Conservation (phyloP, 31 red algal species). For the Porphyra umbilicalis region DNA sequence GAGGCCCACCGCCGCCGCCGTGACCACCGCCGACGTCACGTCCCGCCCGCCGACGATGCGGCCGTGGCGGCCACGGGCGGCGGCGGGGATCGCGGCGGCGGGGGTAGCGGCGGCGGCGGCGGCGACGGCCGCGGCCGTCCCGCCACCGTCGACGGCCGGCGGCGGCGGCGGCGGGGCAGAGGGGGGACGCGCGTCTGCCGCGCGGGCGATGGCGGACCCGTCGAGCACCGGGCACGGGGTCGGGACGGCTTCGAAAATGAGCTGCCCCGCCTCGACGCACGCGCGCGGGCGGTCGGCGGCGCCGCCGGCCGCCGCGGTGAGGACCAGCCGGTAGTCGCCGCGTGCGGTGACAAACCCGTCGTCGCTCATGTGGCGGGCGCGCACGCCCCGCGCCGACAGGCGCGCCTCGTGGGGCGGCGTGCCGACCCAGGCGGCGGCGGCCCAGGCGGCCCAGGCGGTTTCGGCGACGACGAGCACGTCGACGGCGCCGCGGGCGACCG, state of each 20-base stretch:
- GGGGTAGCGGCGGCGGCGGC: not conserved
- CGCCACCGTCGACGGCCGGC: not conserved
- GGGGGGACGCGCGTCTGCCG: not conserved
- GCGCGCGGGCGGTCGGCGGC: not conserved
- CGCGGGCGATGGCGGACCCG: not conserved
- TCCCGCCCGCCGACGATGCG: constrained; percentile 46
- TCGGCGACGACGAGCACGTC: too few species aligned
- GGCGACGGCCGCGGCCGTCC: not conserved
- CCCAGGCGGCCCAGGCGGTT: too few species aligned
- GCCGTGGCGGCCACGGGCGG: not conserved
- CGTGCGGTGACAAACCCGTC: not conserved
- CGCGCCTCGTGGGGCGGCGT: too few species aligned
- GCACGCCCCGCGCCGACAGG: too few species aligned
- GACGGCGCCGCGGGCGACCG: too few species aligned
- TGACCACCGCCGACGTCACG: not conserved
- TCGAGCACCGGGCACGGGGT: not conserved
- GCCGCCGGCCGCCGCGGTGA: not conserved
- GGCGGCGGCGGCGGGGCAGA: not conserved
- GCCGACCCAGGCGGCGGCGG: too few species aligned
- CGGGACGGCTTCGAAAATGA: constrained; percentile 1
- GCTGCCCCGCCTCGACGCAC: not conserved
- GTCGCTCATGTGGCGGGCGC: not conserved
- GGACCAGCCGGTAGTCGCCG: not conserved
- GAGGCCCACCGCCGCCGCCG: constrained; percentile 8
- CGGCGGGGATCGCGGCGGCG: not conserved